These are phyloP conservation scores for Rosa hybrid DNA, from an alignment of 331 rosid species.

Conservation along the genomic window DNA sequence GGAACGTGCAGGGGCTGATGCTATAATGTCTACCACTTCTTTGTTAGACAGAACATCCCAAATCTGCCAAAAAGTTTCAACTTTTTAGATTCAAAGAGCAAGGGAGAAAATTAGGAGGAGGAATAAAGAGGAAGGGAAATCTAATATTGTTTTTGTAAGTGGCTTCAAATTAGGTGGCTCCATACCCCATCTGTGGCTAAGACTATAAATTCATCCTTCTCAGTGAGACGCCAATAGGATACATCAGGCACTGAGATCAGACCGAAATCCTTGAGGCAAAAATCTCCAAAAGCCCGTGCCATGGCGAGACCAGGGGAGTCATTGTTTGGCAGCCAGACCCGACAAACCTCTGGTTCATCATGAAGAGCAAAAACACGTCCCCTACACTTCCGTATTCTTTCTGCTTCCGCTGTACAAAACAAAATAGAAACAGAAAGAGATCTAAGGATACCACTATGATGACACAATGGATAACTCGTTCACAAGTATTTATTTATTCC, in stretches of 20 bases:
- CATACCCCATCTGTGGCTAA: constrained; percentile 98
- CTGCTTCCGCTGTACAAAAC: constrained; percentile 75
- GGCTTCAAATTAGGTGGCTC: constrained; percentile 16
- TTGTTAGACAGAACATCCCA: constrained; percentile 98
- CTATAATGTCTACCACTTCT: constrained; percentile 89
- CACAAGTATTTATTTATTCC: not conserved
- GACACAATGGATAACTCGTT: not conserved
- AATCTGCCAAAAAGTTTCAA: constrained; percentile 44
- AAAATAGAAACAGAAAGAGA: not conserved
- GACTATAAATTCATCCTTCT: constrained; percentile 80
- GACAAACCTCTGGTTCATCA: constrained; percentile 94
- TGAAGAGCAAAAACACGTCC: constrained; percentile 98
- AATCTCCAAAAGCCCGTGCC: constrained; percentile 99
- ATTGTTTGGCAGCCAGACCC: constrained; percentile 94
- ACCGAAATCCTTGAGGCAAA: constrained; percentile 97
- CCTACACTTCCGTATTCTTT: constrained; percentile 80
- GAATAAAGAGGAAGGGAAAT: not conserved
- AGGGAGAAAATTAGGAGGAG: not conserved
- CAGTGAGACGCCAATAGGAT: constrained; percentile 63
- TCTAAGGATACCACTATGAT: not conserved
- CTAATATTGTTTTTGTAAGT: not conserved
- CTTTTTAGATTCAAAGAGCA: constrained; percentile 14
- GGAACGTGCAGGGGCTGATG: constrained; percentile 61
- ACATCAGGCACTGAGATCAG: constrained; percentile 92
- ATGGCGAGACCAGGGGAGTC: constrained; percentile 99